A percentile compares a stretch with the other conserved stretches of the same genome.
Evolutionary conservation across 176 grass and related monocot species (phyloP).

Genomic region (Musa acuminata): DNA sequence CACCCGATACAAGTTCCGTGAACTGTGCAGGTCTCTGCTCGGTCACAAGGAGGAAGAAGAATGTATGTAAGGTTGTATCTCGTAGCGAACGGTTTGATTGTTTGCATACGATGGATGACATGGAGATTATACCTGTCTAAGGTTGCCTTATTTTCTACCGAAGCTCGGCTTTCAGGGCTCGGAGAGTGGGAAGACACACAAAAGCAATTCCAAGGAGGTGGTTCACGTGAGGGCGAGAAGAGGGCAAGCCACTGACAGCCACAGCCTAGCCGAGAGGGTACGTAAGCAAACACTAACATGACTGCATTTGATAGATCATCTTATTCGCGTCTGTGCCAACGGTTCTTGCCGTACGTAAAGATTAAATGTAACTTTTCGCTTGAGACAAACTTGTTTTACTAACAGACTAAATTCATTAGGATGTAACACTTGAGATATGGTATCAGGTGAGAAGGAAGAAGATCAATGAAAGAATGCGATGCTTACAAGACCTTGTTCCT

Average conservation of each 20-base stretch:
- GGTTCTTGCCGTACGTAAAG: too few relatives aligned
- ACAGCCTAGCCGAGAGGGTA: constrained; percentile 23
- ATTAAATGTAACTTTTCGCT: neutral
- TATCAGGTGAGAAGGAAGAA: constrained; percentile 16
- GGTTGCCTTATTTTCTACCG: neutral
- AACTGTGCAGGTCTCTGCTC: neutral
- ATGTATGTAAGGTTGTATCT: neutral
- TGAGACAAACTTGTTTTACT: neutral
- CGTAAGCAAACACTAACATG: neutral
- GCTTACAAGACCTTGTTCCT: constrained; percentile 18
- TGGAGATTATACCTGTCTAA: too few relatives aligned
- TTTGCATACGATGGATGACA: too few relatives aligned
- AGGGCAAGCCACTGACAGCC: constrained; percentile 21
- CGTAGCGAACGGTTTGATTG: too few relatives aligned
- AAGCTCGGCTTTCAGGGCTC: neutral
- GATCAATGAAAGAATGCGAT: constrained; percentile 27
- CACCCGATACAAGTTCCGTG: neutral
- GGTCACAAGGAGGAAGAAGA: neutral
- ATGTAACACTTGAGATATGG: neutral
- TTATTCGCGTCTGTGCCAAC: too few relatives aligned
- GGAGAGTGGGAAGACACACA: neutral
- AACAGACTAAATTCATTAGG: too few relatives aligned
- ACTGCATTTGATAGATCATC: neutral
- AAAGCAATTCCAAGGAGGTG: neutral
- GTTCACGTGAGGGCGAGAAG: constrained; percentile 24